Base-by-base conservation (phyloP, 805 yeast genomes). In the Kuraishia floccosa region DNA sequence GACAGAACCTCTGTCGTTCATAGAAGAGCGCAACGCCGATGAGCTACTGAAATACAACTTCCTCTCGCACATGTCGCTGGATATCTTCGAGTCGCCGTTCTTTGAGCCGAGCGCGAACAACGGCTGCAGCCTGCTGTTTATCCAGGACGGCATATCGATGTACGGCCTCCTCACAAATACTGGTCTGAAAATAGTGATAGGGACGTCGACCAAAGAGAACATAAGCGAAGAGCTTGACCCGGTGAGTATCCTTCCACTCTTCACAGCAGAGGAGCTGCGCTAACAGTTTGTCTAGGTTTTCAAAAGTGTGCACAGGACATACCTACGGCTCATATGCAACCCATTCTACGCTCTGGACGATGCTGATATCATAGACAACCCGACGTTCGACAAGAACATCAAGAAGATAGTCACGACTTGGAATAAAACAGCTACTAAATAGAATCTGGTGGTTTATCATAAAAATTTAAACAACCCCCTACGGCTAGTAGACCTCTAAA, bases 401-500 rank as follows among this genome's bases (percentile, higher is more conserved):
- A 43, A 42, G 28, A 30, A 35, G 6, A 43, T 48, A 4, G 53
- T 52, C 15, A 37, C 34, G 11, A 30, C 30, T 6, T 50, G 49
- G 44, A 51, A 49, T 31, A 17, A 14, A 11, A 14, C 20, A 14
- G 26, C 22, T n/a, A n/a, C n/a, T n/a, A n/a, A n/a, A n/a, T n/a
- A n/a, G n/a, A n/a, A n/a, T n/a, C n/a, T n/a, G n/a, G n/a, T n/a
- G n/a, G n/a, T n/a, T n/a, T n/a, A n/a, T n/a, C n/a, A n/a, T n/a
- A n/a, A n/a, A n/a, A n/a, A n/a, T n/a, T n/a, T n/a, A n/a, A n/a
- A n/a, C n/a, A n/a, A n/a, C n/a, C n/a, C n/a, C n/a, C n/a, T n/a
- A n/a, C n/a, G n/a, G n/a, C n/a, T 26, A 89, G 56, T 89, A 89
- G 36, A 87, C 97, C 62, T 89, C 97, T 42, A 89, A 68, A 41